Conservation (phyloP, 2,329 filamentous ascomycete species). For the Penicillium sp. region DNA sequence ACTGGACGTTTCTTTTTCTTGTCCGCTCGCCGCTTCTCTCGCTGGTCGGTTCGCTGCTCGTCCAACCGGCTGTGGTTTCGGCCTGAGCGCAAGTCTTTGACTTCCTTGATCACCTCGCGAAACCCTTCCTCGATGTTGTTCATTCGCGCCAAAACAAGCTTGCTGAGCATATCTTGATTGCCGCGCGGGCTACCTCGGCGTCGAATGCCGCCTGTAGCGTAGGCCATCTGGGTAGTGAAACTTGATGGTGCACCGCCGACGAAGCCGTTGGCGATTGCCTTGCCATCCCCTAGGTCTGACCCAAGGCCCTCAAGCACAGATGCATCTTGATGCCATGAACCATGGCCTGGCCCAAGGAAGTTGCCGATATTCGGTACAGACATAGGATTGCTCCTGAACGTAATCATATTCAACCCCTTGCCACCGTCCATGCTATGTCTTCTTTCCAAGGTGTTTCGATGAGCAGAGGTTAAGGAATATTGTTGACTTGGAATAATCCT, state of each 20-base stretch:
- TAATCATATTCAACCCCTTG: conserved; percentile 63
- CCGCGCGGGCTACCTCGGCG: conserved; percentile 47
- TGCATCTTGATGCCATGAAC: conserved; percentile 53
- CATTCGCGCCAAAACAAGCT: conserved; percentile 86
- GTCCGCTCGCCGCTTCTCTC: conserved; percentile 31
- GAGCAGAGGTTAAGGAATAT: conserved; percentile 41
- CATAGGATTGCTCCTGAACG: conserved; percentile 58
- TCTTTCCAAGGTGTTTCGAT: conserved; percentile 50
- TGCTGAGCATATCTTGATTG: conserved; percentile 74
- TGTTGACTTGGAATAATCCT: conserved; percentile 36
- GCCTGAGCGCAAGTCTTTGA: conserved; percentile 62
- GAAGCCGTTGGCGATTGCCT: conserved; percentile 64
- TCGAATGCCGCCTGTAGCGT: conserved; percentile 68
- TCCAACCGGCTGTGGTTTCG: conserved; percentile 36
- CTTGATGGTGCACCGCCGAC: conserved; percentile 71
- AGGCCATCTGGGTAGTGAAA: conserved; percentile 80
- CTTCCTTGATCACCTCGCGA: conserved; percentile 80
- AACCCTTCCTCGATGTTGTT: conserved; percentile 92
- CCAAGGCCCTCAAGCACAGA: conserved; percentile 75
- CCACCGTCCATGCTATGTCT: conserved; percentile 39
- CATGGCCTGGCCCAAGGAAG: conserved; percentile 54
- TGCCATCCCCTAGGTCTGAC: conserved; percentile 72
- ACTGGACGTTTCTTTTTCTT: conserved; percentile 29
- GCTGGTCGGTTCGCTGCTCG: conserved; percentile 27
- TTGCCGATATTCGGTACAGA: conserved; percentile 61